phyloP scores from a whole-genome alignment of 2,329 filamentous ascomycete species.

The Pseudogymnoascus pannorum region DNA sequence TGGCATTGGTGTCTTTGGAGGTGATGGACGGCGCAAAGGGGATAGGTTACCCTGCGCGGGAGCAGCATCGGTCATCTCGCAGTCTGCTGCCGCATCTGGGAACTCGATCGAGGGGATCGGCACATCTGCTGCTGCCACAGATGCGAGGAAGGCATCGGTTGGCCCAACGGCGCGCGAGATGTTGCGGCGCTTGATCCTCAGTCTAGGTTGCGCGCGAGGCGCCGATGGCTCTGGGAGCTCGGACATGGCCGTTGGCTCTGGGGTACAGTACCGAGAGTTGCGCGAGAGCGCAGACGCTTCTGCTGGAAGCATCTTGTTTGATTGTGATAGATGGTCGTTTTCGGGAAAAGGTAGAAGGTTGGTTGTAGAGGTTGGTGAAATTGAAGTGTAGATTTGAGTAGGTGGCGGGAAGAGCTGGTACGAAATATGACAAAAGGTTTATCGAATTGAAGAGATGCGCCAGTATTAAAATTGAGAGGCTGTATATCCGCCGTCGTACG shows the following conservation, averaged over 20 bases:
- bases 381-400: background rate
- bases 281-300: background rate
- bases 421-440: background rate
- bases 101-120: slow-evolving; percentile 59
- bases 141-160: slow-evolving; percentile 60
- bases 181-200: slow-evolving; percentile 26
- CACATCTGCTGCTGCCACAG: slow-evolving; percentile 56
- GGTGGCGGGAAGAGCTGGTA: background rate
- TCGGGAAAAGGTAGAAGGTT: background rate
- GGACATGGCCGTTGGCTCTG: background rate
- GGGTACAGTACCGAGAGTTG: background rate
- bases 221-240: background rate
- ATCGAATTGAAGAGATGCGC: background rate
- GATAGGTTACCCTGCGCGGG: slow-evolving; percentile 19
- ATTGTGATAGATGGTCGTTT: background rate
- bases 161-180: slow-evolving; percentile 38
- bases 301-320: background rate
- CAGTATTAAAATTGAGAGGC: background rate
- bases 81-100: slow-evolving; percentile 32
- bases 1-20: slow-evolving; percentile 53
- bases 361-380: background rate
- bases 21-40: slow-evolving; percentile 31
- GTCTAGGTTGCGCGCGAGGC: slow-evolving; percentile 11
- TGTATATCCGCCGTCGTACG: background rate
- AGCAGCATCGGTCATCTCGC: slow-evolving; percentile 21